Base-by-base conservation (phyloP, 2,329 filamentous ascomycete genomes). In the Pezicula radicicola region DNA sequence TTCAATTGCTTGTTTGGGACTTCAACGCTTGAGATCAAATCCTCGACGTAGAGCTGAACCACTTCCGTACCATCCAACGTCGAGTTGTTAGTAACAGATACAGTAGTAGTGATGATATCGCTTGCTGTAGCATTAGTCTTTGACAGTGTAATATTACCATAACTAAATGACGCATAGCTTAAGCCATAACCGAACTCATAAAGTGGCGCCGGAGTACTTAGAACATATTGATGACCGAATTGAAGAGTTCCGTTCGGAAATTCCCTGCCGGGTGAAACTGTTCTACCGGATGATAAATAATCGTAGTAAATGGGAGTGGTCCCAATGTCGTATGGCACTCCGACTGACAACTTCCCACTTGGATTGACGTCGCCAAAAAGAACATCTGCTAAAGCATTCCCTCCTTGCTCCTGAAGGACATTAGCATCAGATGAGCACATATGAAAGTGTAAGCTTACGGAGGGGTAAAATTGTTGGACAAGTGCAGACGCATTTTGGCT, bases 101-200 rank as follows among this genome's bases (percentile, higher is more conserved):
- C 75, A 0, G 72, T 75, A 2, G 78, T 78, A 18, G 69, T 77
- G 68, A 77, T 79, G 9, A 79, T 68, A 3, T 79, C 72, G 50
- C 78, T 77, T 63, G 62, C 46, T 8, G 50, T 46, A 16, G 55
- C 62, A 69, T 57, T 64, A 1, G 55, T 56, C 19, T 59, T 57
- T 51, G 78, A 81, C 6, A 70, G 60, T 36, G 71, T 72, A 37
- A 79, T 53, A 30, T 76, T 71, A 1, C 75, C 75, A 41, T 85
- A 74, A 7, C 75, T 68, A 63, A 83, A 90, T 1, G 70, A 77
- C 1, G 80, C 85, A 71, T 88, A 88, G 0, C 79, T 83, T 4
- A 96, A 78, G 0, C 92, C 93, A 52, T 85, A 91, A 0, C 93
- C 92, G 60, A 97, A 97, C 48, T 91, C 88, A 65, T 87, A 97